Percentiles rank a stretch among this genome's conserved stretches.
These are phyloP conservation scores for Helotiales sp. DNA, from an alignment of 2,329 filamentous ascomycete genomes.

Conservation along the genomic window DNA sequence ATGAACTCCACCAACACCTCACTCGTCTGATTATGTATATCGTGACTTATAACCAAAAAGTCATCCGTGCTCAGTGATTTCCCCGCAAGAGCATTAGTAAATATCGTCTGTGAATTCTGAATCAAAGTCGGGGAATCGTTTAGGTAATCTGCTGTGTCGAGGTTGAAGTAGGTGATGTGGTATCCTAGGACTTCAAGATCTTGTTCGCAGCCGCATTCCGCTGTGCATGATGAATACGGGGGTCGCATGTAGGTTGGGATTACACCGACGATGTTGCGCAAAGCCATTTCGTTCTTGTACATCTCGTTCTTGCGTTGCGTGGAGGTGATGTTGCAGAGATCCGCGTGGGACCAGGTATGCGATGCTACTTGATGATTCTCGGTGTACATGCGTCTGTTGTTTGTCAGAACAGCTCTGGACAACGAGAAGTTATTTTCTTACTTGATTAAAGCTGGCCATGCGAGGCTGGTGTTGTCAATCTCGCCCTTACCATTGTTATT, in stretches of 20 bases:
- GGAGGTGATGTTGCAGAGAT: constrained; percentile 44
- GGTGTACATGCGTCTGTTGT: constrained; percentile 24
- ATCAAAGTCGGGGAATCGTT: constrained; percentile 44
- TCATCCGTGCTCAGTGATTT: constrained; percentile 22
- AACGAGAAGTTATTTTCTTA: constrained; percentile 1
- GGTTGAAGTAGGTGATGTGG: constrained; percentile 47
- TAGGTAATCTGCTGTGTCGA: constrained; percentile 52
- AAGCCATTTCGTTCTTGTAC: constrained; percentile 53
- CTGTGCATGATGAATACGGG: constrained; percentile 45
- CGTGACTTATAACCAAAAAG: constrained; percentile 50
- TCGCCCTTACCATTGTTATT: constrained; percentile 48
- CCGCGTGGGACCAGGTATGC: constrained; percentile 55
- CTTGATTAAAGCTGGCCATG: constrained; percentile 39
- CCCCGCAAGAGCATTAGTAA: constrained; percentile 18
- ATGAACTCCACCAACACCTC: constrained; percentile 36
- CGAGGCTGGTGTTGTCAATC: constrained; percentile 50
- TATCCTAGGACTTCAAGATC: constrained; percentile 44
- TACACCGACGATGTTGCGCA: constrained; percentile 53
- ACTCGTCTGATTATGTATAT: constrained; percentile 37
- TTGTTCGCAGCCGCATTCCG: constrained; percentile 35
- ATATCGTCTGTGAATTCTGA: constrained; percentile 44
- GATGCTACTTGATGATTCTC: constrained; percentile 61
- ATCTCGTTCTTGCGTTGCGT: constrained; percentile 48
- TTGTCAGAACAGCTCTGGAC: not conserved
- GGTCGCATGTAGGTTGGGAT: constrained; percentile 54